phyloP scores from a whole-genome alignment of 2,329 filamentous ascomycete species.

The Xylariales sp. region DNA sequence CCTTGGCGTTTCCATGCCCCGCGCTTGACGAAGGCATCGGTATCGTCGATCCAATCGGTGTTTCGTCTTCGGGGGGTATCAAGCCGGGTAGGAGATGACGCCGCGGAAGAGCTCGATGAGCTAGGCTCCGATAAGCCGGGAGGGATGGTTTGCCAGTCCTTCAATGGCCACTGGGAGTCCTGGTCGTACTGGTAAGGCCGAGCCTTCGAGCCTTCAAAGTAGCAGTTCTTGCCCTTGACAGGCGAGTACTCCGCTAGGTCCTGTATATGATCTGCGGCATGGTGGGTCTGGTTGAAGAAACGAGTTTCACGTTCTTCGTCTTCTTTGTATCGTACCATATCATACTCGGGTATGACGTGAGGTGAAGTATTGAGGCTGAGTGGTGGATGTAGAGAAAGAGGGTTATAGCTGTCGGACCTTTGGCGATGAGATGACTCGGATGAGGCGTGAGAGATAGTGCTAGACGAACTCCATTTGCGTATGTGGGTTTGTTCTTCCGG shows the following conservation, averaged over 20 bases:
- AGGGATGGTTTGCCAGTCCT: conserved; percentile 50
- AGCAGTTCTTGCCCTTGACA: conserved; percentile 46
- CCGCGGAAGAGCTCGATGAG: conserved; percentile 36
- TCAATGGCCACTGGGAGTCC: conserved; percentile 49
- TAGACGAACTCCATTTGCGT: conserved; percentile 48
- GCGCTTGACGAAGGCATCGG: conserved; percentile 48
- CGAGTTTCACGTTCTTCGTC: conserved; percentile 45
- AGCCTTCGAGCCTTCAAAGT: conserved; percentile 42
- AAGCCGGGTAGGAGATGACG: conserved; percentile 37
- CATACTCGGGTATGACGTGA: conserved; percentile 44
- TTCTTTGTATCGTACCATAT: conserved; percentile 42
- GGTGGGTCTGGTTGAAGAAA: conserved; percentile 42
- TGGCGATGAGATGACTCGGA: conserved; percentile 41
- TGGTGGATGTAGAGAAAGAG: conserved; percentile 50
- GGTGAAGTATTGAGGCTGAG: conserved; percentile 49
- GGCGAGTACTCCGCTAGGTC: conserved; percentile 45
- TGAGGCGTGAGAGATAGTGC: conserved; percentile 45
- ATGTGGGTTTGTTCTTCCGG: conserved; percentile 39
- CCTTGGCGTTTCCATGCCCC: conserved; percentile 51
- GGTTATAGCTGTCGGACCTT: conserved; percentile 41
- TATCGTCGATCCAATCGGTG: conserved; percentile 46
- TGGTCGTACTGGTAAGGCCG: conserved; percentile 48
- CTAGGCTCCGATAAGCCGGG: conserved; percentile 42
- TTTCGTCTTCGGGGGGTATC: conserved; percentile 42
- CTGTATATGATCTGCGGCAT: conserved; percentile 43